These are phyloP conservation scores for Alisma plantagoaquatica DNA, from an alignment of 106 monocot species.

Conservation along the genomic window DNA sequence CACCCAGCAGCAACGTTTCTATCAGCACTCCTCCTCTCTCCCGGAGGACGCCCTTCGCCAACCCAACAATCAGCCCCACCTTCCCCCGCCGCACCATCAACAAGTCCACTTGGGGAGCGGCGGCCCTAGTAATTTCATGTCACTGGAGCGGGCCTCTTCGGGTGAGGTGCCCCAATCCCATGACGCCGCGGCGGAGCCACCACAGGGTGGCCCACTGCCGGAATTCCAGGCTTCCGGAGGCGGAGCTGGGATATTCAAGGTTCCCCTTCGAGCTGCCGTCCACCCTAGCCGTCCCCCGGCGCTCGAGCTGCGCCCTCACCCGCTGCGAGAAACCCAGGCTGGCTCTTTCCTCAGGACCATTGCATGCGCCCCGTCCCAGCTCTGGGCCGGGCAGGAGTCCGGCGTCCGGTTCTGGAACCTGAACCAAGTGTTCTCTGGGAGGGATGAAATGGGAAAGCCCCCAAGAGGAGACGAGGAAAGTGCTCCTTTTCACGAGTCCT, in stretches of 20 bases:
- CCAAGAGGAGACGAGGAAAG: constrained; percentile 65
- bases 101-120: neutral
- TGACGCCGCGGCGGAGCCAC: too few species aligned
- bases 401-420: constrained; percentile 64
- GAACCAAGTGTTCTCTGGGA: constrained; percentile 29
- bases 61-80: neutral
- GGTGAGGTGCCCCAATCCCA: neutral
- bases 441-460: constrained; percentile 5
- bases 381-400: constrained; percentile 78
- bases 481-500: constrained; percentile 66
- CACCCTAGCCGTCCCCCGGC: constrained; percentile 61
- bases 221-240: constrained; percentile 81
- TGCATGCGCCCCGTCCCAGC: constrained; percentile 18
- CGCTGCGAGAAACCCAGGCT: constrained; percentile 83
- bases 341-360: constrained; percentile 73
- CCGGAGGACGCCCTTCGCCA: constrained; percentile 9
- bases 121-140: too few species aligned
- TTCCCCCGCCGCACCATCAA: neutral
- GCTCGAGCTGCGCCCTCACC: constrained; percentile 79
- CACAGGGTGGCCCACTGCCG: constrained; percentile 31
- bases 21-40: constrained; percentile 13
- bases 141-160: neutral
- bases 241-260: constrained; percentile 57
- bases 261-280: constrained; percentile 63
- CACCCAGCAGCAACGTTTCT: neutral